Base-by-base conservation (phyloP, 163 green algal genomes). In the Chlamydomonas reinhardtii region DNA sequence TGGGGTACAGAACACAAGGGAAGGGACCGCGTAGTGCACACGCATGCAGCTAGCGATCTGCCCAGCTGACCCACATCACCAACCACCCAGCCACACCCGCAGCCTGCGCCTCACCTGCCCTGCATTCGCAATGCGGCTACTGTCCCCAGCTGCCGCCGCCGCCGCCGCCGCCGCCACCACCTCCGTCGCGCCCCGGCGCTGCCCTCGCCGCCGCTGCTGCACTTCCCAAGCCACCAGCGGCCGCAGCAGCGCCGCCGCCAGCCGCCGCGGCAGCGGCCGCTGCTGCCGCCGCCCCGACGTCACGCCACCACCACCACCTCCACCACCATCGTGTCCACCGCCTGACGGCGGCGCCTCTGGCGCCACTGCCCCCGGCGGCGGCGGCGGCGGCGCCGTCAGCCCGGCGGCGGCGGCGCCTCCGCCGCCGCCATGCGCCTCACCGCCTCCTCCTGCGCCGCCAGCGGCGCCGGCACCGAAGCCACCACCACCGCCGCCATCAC, bases 211-310 rank as follows among this genome's bases (percentile, higher is more conserved):
- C 31, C 34, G 69, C 48, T 35, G 17, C 32, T 59, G 32, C 48
- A 56, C 11, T 14, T 56, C 12, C 48, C 48, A 56, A 1, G 12
- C 14, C 68, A 43, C 32, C 8, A 43, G 32, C 68, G 68, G 32
- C 32, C 31, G 68, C 68, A 43, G 68, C 68, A 43, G 17, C 68
- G 68, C 32, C 68, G 32, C 32, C 68, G 68, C 31, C 68, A 43
- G 68, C 68, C 68, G 68, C 32, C 74, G 74, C 39, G 48, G n/a
- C 52, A n/a, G 73, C 73, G 24, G 48, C 43, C 48, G 72, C 72
- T 9, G 72, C 66, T 73, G 66, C 32, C n/a, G 66, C 66, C 4
- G n/a, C 66, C 27, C 24, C 65, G 65, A 5, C 65, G 29, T 12
- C 27, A 37, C 71, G 72, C 6, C 72, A 35, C 39, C 72, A 43